Evolutionary conservation across 257 asterid species (phyloP), one percentile per base, ranked within the genome.

Genomic region (Scutellaria minor): DNA sequence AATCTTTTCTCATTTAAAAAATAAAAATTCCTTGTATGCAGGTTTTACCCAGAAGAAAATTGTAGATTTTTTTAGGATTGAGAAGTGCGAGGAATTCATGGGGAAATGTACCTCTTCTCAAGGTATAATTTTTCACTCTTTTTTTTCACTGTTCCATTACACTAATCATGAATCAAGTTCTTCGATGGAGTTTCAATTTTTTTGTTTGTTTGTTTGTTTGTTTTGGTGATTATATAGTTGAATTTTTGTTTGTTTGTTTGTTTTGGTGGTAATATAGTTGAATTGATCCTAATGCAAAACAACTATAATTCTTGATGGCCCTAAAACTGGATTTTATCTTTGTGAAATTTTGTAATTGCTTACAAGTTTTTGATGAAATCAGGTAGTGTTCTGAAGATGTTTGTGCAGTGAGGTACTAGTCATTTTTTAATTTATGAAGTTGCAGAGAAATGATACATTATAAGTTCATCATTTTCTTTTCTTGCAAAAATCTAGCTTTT

Each of bases 21-120:
- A 18, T 18, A 31, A 31, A 31, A 31, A 1, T 31, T 31, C n/a
- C 46, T 48, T 55, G 35, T 61, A 40, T 75, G 73, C 82, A 89
- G 97, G 92, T 79, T 87, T 89, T 76, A 79, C 93, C 1, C 93
- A 87, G 87, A 89, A 78, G 86, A 89, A 77, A 85, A 87, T 92
- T 51, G 81, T 77, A 1, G 90, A 86, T 61, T 92, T 92, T 76
- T 92, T 92, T 64, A 81, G 85, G 78, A 84, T 92, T 84, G 84
- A 86, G 89, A 88, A 82, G 80, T 70, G 76, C 56, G 77, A 71
- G 64, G 78, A 86, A 64, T 52, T 72, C 67, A 54, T 14, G 58
- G 74, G 72, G 83, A 72, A 78, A 57, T 84, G 78, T 73, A 55
- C 78, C 72, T 77, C 88, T 37, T 53, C 83, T 79, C 90, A 86